Evolutionary conservation across 805 yeast genomes (phyloP), one percentile per base, ranked within the genome.

Genomic region (Torulaspora maleeae): DNA sequence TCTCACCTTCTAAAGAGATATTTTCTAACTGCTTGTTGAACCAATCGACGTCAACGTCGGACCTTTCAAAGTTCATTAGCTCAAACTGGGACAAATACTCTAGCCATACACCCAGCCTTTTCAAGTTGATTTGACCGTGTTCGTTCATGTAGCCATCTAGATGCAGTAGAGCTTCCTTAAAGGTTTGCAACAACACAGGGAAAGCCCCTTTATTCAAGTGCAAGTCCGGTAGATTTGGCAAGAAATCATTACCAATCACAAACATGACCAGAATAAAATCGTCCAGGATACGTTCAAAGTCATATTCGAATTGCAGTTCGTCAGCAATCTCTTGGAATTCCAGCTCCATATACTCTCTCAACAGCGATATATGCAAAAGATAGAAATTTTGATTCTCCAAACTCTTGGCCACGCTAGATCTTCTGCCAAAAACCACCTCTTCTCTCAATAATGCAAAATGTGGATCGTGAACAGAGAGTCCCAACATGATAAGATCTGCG

Each of bases 201-300:
- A 93, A 86, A 0, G 98, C 99, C 55, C 97, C 98, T 56, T 90
- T 93, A 62, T 89, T 90, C 53, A 93, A 76, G 63, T 87, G 90
- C 55, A 93, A 74, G 66, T 90, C 95, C 0, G 99, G 99, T 56
- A 95, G 76, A 63, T 93, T 87, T 20, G 99, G 99, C 60, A 93
- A 76, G 80, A 93, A 93, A 75, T 93, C 99, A 62, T 93, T 93
- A 58, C 99, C 99, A 56, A 93, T 87, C 50, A 93, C 95, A 61
- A 87, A 90, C 83, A 88, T 79, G 57, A 91, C 83, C 49, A 93
- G 73, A 52, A 93, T 86, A 55, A 91, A 88, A 65, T 93, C 99
- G 67, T 93, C 99, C 52, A 93, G 68, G 20, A 89, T 75, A 52
- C 90, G 76, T 66, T 93, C 99, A 64, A 93, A 90, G 67, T 85